phyloP scores from a whole-genome alignment of 2,329 filamentous ascomycete genomes.

The Ophiocordyceps robertsii region DNA sequence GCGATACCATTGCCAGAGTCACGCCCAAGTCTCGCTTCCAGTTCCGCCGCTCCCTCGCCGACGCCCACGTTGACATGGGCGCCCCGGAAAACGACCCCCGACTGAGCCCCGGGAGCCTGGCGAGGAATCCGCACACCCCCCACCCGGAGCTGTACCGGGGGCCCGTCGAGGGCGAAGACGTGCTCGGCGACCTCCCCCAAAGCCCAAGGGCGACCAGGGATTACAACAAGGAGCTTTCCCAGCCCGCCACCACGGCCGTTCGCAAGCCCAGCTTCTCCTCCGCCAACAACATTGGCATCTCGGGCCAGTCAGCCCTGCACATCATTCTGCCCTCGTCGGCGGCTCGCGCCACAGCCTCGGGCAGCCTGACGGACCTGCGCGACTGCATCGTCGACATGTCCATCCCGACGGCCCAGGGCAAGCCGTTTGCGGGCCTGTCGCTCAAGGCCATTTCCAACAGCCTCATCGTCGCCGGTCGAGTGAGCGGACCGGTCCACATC shows the following conservation, averaged over 20 bases:
- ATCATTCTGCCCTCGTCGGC: slow-evolving; percentile 65
- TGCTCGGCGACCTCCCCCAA: slow-evolving; percentile 21
- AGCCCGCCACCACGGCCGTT: slow-evolving; percentile 23
- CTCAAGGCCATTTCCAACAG: slow-evolving; percentile 58
- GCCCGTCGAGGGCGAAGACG: slow-evolving; percentile 16
- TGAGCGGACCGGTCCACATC: slow-evolving; percentile 71
- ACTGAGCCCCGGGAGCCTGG: slow-evolving; percentile 20
- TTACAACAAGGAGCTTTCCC: slow-evolving; percentile 44
- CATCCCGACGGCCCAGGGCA: slow-evolving; percentile 38
- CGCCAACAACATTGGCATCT: slow-evolving; percentile 48
- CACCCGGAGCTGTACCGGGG: slow-evolving; percentile 4
- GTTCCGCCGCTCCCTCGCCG: slow-evolving; percentile 41
- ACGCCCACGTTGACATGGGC: slow-evolving; percentile 27
- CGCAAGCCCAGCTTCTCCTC: slow-evolving; percentile 52
- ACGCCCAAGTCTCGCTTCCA: slow-evolving; percentile 70
- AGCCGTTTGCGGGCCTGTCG: slow-evolving; percentile 54
- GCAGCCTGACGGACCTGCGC: slow-evolving; percentile 55
- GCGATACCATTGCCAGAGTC: slow-evolving; percentile 52
- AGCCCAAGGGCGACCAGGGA: slow-evolving; percentile 23
- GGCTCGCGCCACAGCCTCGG: slow-evolving; percentile 57
- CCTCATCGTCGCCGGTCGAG: slow-evolving; percentile 64
- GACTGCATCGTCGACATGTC: slow-evolving; percentile 74
- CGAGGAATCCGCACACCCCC: slow-evolving; percentile 13
- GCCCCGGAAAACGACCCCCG: slow-evolving; percentile 28
- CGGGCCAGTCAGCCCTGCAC: slow-evolving; percentile 53